phyloP scores from a whole-genome alignment of 1,139 yeast species.

The Hemisphaericaspora xylanilytica region DNA sequence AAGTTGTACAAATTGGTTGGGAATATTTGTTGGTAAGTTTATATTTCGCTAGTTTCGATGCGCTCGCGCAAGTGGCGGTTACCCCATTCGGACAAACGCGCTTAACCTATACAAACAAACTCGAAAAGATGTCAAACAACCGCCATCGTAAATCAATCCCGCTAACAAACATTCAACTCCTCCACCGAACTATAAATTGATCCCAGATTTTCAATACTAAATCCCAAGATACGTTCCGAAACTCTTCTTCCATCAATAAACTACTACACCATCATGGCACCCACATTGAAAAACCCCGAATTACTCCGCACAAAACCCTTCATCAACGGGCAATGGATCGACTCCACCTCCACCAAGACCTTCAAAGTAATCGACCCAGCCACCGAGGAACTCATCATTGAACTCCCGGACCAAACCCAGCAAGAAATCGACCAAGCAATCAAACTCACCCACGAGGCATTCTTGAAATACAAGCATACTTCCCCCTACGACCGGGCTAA shows the following conservation, averaged over 20 bases:
- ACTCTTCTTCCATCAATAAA: too few species aligned
- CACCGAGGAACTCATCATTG: slow-evolving; percentile 54
- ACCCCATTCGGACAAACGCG: neutral
- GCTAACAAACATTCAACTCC: too few species aligned
- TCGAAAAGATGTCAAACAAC: too few species aligned
- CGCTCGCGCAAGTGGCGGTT: neutral
- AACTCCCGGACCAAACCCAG: slow-evolving; percentile 55
- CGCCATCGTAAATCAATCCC: too few species aligned
- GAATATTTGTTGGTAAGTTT: too few species aligned
- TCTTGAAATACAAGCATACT: slow-evolving; percentile 54
- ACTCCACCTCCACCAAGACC: slow-evolving; percentile 46
- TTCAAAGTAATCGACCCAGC: slow-evolving; percentile 80
- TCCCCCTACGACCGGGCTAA: slow-evolving; percentile 65
- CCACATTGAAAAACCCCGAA: slow-evolving; percentile 48
- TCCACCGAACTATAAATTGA: too few species aligned
- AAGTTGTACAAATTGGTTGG: too few species aligned
- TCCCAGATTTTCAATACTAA: too few species aligned
- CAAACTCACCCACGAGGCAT: slow-evolving; percentile 58
- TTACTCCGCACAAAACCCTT: slow-evolving; percentile 58
- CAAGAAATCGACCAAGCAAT: slow-evolving; percentile 61
- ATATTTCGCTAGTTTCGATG: neutral
- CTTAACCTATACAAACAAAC: too few species aligned
- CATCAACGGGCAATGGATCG: slow-evolving; percentile 71
- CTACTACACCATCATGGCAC: slow-evolving; percentile 6
- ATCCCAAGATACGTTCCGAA: too few species aligned